Conservation (phyloP, 495 filamentous ascomycete species). For the Peziza echinospora region DNA sequence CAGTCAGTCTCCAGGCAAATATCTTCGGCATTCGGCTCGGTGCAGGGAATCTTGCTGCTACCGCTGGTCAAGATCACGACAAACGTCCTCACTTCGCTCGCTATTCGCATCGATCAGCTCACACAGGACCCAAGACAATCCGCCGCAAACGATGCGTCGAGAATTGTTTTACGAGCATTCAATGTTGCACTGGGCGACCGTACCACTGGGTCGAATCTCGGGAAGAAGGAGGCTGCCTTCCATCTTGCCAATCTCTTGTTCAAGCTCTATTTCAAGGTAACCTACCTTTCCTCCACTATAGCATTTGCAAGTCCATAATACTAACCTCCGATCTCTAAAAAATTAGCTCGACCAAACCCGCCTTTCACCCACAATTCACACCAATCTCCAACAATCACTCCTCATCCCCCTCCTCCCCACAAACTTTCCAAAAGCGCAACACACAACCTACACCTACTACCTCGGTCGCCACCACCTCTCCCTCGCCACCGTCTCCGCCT, state of each 20-base stretch:
- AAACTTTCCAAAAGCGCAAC: slow-evolving; percentile 58
- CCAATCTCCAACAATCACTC: slow-evolving; percentile 38
- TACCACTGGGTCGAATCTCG: slow-evolving; percentile 40
- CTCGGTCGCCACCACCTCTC: slow-evolving; percentile 74
- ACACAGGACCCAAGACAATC: slow-evolving; percentile 48
- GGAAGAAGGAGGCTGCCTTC: slow-evolving; percentile 74
- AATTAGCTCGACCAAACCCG: slow-evolving; percentile 36
- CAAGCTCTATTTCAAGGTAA: slow-evolving; percentile 66
- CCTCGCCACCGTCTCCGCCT: slow-evolving; percentile 55
- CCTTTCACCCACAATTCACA: slow-evolving; percentile 65
- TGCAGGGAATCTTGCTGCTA: slow-evolving; percentile 56
- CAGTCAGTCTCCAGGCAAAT: slow-evolving; percentile 21
- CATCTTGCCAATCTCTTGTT: slow-evolving; percentile 76
- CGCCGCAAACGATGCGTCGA: slow-evolving; percentile 32
- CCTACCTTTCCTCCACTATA: neutral
- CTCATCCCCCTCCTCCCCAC: slow-evolving; percentile 50
- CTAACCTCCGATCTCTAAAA: neutral
- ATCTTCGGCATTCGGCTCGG: slow-evolving; percentile 55
- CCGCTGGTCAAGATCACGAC: slow-evolving; percentile 61
- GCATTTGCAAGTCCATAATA: slow-evolving; percentile 4
- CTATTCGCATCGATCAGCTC: slow-evolving; percentile 17
- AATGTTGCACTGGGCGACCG: slow-evolving; percentile 77
- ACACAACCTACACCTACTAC: slow-evolving; percentile 85
- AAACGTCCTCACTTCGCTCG: slow-evolving; percentile 28
- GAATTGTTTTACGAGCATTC: slow-evolving; percentile 56